Evolutionary conservation across 768 basidiomycete species (phyloP).

Genomic region (Inosperma sp.): DNA sequence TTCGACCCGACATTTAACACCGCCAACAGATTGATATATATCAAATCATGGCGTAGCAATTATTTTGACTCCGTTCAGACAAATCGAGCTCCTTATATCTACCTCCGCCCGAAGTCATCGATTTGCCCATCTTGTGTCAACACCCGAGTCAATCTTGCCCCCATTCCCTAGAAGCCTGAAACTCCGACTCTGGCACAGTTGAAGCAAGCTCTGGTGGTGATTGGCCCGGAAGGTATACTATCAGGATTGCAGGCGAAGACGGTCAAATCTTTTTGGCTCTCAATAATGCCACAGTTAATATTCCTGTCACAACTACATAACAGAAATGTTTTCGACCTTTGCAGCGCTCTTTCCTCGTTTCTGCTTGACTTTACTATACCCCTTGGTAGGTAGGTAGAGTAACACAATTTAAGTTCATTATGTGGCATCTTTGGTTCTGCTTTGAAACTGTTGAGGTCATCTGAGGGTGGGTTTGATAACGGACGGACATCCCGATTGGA

Average conservation of each 20-base stretch:
- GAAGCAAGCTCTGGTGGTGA: conserved; percentile 65
- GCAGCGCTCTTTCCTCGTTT: too few relatives aligned
- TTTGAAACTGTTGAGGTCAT: too few relatives aligned
- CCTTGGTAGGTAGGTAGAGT: too few relatives aligned
- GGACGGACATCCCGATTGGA: too few relatives aligned
- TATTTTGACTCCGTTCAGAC: conserved; percentile 29
- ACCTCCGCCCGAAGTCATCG: conserved; percentile 48
- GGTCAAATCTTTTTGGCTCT: conserved; percentile 70
- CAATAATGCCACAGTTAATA: conserved; percentile 86
- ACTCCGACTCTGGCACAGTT: conserved; percentile 63
- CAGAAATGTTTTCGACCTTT: too few relatives aligned
- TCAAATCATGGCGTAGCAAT: conserved; percentile 31
- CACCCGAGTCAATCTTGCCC: conserved; percentile 30
- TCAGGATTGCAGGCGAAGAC: conserved; percentile 48
- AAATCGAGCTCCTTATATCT: conserved; percentile 52
- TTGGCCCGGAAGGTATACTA: conserved; percentile 54
- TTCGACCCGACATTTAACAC: conserved; percentile 52
- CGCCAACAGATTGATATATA: conserved; percentile 33
- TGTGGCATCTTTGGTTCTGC: too few relatives aligned
- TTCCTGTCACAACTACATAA: too few relatives aligned
- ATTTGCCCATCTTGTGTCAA: conserved; percentile 25
- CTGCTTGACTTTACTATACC: too few relatives aligned
- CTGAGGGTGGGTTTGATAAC: too few relatives aligned
- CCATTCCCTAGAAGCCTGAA: too few relatives aligned
- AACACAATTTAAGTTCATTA: too few relatives aligned